Base-by-base conservation (phyloP, 345 rosid genomes). In the Aurinia saxatilis region DNA sequence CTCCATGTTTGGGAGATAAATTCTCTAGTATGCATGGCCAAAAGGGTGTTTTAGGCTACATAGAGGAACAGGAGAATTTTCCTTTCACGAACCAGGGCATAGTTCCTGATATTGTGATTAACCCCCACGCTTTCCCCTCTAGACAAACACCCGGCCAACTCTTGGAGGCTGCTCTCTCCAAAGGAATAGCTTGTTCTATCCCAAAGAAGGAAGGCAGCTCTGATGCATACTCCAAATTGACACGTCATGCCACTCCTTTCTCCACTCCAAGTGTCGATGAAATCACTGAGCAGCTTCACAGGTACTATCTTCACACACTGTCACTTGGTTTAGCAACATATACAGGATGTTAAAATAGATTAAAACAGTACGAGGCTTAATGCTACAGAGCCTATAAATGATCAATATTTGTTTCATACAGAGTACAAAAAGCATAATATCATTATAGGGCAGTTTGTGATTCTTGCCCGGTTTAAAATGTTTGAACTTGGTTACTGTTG, bases 21-120 rank as follows among this genome's bases (percentile, higher is more conserved):
- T 90, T 93, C 56, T 91, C 95, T 2, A 90, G 99, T 77, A 90
- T 93, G 97, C 99, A 90, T 67, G 97, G 99, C 45, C 96, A 90
- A 57, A 93, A 93, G 77, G 99, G 97, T 67, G 99, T 93, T 25
- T 77, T 93, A 19, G 99, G 97, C 47, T 87, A 77, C 65, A 38
- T 93, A 57, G 97, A 85, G 81, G 74, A 90, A n/a, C 95, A 87
- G 40, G 95, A 85, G 74, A 90, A 93, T 71, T 85, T 93, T 59
- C 91, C 90, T 46, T 93, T 93, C 77, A 93, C 97, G 12, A 74
- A 35, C 47, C 96, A 90, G 73, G 97, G 99, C 36, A 84, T 90
- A 52, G 99, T 87, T 73, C 97, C 96, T 25, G 97, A 93, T 66
- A 68, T 90, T 5, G 96, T 90, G 13, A 90, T 87, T 53, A 90